Evolutionary conservation across 2,329 filamentous ascomycete genomes (phyloP).

Genomic region (Orbilia blumenaviensis): DNA sequence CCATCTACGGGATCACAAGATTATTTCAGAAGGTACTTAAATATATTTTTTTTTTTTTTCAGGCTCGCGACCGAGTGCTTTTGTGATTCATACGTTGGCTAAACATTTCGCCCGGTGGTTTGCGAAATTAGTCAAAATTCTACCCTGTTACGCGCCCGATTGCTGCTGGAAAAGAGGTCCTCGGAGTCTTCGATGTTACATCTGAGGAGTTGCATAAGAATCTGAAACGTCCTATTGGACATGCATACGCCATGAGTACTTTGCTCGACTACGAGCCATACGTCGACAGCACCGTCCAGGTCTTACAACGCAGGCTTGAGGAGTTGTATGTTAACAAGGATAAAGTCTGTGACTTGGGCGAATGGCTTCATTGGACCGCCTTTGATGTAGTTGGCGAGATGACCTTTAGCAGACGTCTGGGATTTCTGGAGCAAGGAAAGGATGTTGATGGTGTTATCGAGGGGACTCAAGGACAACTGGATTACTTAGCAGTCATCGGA

Average conservation of each 20-base stretch:
- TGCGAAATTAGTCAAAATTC: conserved; percentile 27
- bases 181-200: conserved; percentile 32
- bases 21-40: conserved; percentile 40
- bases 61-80: too few relatives aligned
- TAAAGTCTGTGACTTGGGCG: conserved; percentile 56
- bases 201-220: conserved; percentile 79
- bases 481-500: conserved; percentile 35
- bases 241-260: conserved; percentile 79
- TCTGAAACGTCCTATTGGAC: conserved; percentile 78
- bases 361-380: conserved; percentile 57
- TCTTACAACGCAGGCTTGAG: conserved; percentile 68
- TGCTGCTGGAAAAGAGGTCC: conserved; percentile 28
- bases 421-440: conserved; percentile 59
- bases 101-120: too few relatives aligned
- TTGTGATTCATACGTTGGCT: too few relatives aligned
- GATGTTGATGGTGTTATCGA: conserved; percentile 59
- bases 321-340: conserved; percentile 62
- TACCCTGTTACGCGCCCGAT: conserved; percentile 33
- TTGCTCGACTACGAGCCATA: conserved; percentile 82
- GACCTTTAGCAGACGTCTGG: conserved; percentile 59
- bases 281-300: conserved; percentile 76
- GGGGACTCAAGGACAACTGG: conserved; percentile 48
- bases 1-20: conserved; percentile 45
- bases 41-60: not conserved
- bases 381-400: conserved; percentile 60